These are phyloP conservation scores for Craterostigma plantagineum DNA, from an alignment of 257 asterid species.

Conservation along the genomic window DNA sequence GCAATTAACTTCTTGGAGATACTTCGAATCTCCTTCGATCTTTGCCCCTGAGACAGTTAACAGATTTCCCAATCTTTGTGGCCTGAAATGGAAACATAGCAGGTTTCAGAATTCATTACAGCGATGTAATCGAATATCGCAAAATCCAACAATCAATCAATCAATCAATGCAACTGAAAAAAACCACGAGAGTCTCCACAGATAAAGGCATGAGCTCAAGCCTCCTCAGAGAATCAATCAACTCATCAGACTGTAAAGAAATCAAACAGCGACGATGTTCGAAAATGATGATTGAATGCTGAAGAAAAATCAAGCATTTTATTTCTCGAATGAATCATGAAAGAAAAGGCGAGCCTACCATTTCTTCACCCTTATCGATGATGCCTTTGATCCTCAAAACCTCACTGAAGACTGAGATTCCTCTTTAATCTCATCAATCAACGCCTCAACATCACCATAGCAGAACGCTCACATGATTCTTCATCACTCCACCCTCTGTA, in stretches of 20 bases:
- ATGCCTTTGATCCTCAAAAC: conserved; percentile 61
- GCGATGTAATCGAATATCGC: neutral
- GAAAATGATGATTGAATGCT: conserved; percentile 2
- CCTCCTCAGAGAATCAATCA: conserved; percentile 45
- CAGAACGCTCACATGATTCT: conserved; percentile 34
- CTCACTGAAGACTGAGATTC: conserved; percentile 44
- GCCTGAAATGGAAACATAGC: conserved; percentile 18
- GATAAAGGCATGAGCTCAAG: conserved; percentile 45
- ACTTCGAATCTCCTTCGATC: conserved; percentile 36
- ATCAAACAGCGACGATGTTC: conserved; percentile 2
- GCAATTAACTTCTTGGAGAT: conserved; percentile 31
- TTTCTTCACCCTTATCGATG: conserved; percentile 32
- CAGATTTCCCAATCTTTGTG: conserved; percentile 53
- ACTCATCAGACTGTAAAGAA: conserved; percentile 24
- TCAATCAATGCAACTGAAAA: neutral
- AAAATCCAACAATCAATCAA: conserved; percentile 2
- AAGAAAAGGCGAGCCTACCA: conserved; percentile 28
- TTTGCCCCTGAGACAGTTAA: conserved; percentile 31
- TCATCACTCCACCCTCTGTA: conserved; percentile 20
- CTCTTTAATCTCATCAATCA: conserved; percentile 76
- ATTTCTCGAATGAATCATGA: neutral
- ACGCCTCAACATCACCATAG: conserved; percentile 68
- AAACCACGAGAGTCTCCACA: conserved; percentile 60
- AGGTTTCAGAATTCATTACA: conserved; percentile 8
- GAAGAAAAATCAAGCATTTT: neutral